phyloP scores from a whole-genome alignment of 2,329 filamentous ascomycete species.

The Acarospora socialis region DNA sequence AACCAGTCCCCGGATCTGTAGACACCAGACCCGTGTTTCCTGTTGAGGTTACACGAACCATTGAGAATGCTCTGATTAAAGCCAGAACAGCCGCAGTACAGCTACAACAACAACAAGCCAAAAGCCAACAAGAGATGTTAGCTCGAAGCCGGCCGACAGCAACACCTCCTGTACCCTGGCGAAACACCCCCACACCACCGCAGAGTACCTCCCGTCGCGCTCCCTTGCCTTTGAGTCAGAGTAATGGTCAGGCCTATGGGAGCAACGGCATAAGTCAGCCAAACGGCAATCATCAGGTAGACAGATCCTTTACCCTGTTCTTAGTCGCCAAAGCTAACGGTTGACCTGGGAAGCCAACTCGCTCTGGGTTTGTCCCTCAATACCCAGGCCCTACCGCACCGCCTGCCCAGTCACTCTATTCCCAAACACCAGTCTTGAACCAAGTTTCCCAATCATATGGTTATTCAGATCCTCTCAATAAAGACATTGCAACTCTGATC shows the following conservation, averaged over 20 bases:
- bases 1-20: slow-evolving; percentile 84
- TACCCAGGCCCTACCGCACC: no score
- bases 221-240: slow-evolving; percentile 21
- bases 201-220: slow-evolving; percentile 30
- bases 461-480: slow-evolving; percentile 66
- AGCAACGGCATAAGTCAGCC: no score
- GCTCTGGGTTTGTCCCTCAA: no score
- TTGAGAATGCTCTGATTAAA: slow-evolving; percentile 88
- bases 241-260: slow-evolving; percentile 20
- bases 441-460: slow-evolving; percentile 14
- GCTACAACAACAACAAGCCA: slow-evolving; percentile 31
- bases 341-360: no score
- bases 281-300: no score
- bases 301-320: no score
- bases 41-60: slow-evolving; percentile 70
- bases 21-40: slow-evolving; percentile 88
- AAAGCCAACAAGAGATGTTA: slow-evolving; percentile 42
- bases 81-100: slow-evolving; percentile 46
- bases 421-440: slow-evolving; percentile 8
- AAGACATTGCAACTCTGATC: slow-evolving; percentile 71
- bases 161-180: slow-evolving; percentile 44
- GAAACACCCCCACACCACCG: slow-evolving; percentile 63
- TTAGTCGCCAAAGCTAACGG: no score
- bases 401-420: slow-evolving; percentile 15
- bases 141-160: slow-evolving; percentile 36